These are phyloP conservation scores for Marsdenia floribunda DNA, from an alignment of 257 asterid genomes.

Conservation along the genomic window DNA sequence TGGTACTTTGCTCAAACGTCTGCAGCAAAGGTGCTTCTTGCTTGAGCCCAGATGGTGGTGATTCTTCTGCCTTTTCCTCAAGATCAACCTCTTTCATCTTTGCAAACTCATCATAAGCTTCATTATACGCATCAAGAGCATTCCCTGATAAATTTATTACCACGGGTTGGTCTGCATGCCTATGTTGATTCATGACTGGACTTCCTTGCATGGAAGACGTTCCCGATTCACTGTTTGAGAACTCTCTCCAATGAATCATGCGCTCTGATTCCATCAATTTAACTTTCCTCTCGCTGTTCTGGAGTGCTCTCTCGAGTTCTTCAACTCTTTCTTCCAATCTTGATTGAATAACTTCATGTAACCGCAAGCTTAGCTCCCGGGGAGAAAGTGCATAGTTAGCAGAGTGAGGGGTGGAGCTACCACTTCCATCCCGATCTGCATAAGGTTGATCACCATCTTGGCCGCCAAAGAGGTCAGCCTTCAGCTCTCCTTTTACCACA, in stretches of 20 bases:
- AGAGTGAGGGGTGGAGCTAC: slow-evolving; percentile 46
- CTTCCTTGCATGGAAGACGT: slow-evolving; percentile 37
- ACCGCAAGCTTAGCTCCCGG: slow-evolving; percentile 63
- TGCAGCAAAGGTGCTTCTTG: slow-evolving; percentile 15
- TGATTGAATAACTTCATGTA: slow-evolving; percentile 80
- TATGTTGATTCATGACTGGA: slow-evolving; percentile 25
- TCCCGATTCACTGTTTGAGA: slow-evolving; percentile 26
- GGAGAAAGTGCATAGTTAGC: slow-evolving; percentile 68
- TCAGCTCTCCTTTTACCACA: slow-evolving; percentile 44
- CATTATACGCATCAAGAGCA: slow-evolving; percentile 52
- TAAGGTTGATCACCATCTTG: slow-evolving; percentile 22
- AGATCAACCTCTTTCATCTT: slow-evolving; percentile 51
- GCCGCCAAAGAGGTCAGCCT: slow-evolving; percentile 35
- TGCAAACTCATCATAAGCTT: slow-evolving; percentile 47
- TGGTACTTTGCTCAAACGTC: slow-evolving; percentile 9
- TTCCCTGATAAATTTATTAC: slow-evolving; percentile 58
- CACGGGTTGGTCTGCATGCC: slow-evolving; percentile 42
- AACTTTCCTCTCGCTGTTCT: slow-evolving; percentile 51
- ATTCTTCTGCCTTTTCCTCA: slow-evolving; percentile 49
- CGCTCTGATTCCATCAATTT: slow-evolving; percentile 33
- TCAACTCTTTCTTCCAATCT: slow-evolving; percentile 60
- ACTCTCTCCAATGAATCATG: slow-evolving; percentile 26
- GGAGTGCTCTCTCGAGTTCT: slow-evolving; percentile 76
- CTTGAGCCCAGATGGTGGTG: slow-evolving; percentile 13
- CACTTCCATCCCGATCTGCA: slow-evolving; percentile 45